Evolutionary conservation across 345 rosid species (phyloP), one percentile per base, ranked within the genome.

Genomic region (Brassica nigra): DNA sequence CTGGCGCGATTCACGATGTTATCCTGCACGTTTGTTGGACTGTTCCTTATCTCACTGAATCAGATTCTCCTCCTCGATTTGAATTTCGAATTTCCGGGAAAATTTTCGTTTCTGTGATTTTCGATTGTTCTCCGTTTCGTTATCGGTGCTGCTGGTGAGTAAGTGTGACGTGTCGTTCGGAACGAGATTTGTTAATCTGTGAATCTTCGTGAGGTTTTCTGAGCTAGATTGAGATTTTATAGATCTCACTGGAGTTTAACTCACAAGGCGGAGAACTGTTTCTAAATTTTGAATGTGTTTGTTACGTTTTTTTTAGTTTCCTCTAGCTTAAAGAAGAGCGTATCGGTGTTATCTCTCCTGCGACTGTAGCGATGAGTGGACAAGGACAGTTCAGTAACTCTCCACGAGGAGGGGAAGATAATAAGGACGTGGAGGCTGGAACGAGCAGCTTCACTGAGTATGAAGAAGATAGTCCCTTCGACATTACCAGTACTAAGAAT

Each of bases 401-500:
- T 54, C 86, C 93, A 0, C 57, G 78, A 68, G 70, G 77, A 68
- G 70, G 77, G 83, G 82, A 71, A 34, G 82, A 69, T 9, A 69
- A 44, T 10, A 70, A 52, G 27, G 93, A 91, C 61, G 6, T 82
- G 80, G 96, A 91, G 83, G 89, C 87, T 70, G 89, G 88, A 20
- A 72, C 66, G 5, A 76, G 75, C 49, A 52, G 70, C 31, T 79
- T 70, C 66, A 80, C 82, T 11, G 78, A 76, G 3, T 59, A 42
- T 2, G 78, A 83, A 39, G 78, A 83, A 39, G 82, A 83, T 15
- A 85, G 81, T 83, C 90, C 97, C 0, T 96, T 96, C 68, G 73
- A 86, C 28, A 90, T 96, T 78, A 4, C 87, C 27, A 86, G 85
- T 14, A 92, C 98, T 55, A 96, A 96, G 83, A 86, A 93, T 83